These are phyloP conservation scores for Laburnicola sp. DNA, from an alignment of 2,329 filamentous ascomycete species.

Conservation along the genomic window DNA sequence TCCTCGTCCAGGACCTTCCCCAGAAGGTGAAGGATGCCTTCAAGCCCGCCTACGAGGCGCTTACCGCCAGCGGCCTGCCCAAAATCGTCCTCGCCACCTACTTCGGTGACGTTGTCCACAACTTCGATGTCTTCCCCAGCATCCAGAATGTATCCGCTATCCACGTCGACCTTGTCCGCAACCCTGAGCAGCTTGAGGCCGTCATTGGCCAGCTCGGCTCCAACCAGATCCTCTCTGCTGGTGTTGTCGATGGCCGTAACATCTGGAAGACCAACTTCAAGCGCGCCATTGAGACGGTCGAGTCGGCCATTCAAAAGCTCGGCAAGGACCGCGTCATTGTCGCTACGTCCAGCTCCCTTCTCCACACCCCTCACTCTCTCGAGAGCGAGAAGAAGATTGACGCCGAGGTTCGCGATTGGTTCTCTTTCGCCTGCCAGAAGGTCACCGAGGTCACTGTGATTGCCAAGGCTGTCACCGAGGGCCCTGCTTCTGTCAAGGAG, in stretches of 20 bases:
- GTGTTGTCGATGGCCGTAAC: constrained; percentile 98
- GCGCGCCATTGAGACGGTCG: constrained; percentile 85
- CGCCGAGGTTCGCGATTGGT: constrained; percentile 92
- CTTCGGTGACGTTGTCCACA: constrained; percentile 99
- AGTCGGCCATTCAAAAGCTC: constrained; percentile 90
- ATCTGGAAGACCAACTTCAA: constrained; percentile 99
- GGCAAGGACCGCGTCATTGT: constrained; percentile 98
- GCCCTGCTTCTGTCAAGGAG: constrained; percentile 80
- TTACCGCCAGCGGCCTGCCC: constrained; percentile 78
- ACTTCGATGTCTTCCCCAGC: constrained; percentile 85
- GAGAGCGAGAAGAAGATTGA: constrained; percentile 98
- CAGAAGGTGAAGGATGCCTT: constrained; percentile 92
- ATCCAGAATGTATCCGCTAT: constrained; percentile 75
- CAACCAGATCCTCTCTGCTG: constrained; percentile 87
- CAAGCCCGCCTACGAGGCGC: constrained; percentile 95
- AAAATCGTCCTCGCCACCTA: constrained; percentile 92
- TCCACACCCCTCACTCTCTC: constrained; percentile 97
- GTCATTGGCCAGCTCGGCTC: constrained; percentile 81
- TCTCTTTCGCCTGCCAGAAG: constrained; percentile 98
- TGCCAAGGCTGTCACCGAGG: constrained; percentile 94
- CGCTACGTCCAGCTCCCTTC: constrained; percentile 93
- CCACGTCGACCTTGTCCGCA: constrained; percentile 95
- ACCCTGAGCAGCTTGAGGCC: constrained; percentile 93
- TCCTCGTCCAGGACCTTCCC: constrained; percentile 92
- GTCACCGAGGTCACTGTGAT: constrained; percentile 85